A percentile compares a stretch with the other conserved stretches of the same genome.
These are phyloP conservation scores for Phtheirospermum japonicum DNA, from an alignment of 257 asterid species.

Conservation along the genomic window DNA sequence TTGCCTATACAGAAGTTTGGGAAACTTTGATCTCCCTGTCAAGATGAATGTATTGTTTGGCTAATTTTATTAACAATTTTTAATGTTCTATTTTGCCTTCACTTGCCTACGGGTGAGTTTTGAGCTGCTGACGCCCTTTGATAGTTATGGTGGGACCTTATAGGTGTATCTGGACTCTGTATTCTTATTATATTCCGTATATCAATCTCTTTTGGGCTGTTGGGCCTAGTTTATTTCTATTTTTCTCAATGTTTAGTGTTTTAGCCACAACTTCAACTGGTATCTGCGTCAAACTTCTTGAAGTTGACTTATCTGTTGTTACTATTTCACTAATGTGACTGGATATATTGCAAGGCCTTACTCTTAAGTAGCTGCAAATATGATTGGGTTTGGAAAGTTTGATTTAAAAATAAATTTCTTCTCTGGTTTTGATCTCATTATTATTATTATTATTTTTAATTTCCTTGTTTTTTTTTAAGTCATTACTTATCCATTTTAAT, in stretches of 20 bases:
- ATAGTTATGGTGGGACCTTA: neutral
- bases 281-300: neutral
- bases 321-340: neutral
- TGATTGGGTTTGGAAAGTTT: too few species aligned
- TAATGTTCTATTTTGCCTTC: too few species aligned
- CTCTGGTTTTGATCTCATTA: too few species aligned
- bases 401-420: neutral
- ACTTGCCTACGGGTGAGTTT: too few species aligned
- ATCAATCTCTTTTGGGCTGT: neutral
- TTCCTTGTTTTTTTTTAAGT: too few species aligned
- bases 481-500: too few species aligned
- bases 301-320: neutral
- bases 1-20: conserved; percentile 16
- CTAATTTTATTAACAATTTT: neutral
- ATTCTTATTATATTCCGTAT: neutral
- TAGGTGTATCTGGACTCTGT: neutral
- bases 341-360: conserved; percentile 5
- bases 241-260: neutral
- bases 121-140: too few species aligned
- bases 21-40: conserved; percentile 12
- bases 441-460: too few species aligned
- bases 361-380: neutral
- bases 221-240: neutral
- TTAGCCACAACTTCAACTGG: neutral
- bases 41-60: conserved; percentile 11